Evolutionary conservation across 1,284 basidiomycete species (phyloP).

Genomic region (Puccinia coronata): DNA sequence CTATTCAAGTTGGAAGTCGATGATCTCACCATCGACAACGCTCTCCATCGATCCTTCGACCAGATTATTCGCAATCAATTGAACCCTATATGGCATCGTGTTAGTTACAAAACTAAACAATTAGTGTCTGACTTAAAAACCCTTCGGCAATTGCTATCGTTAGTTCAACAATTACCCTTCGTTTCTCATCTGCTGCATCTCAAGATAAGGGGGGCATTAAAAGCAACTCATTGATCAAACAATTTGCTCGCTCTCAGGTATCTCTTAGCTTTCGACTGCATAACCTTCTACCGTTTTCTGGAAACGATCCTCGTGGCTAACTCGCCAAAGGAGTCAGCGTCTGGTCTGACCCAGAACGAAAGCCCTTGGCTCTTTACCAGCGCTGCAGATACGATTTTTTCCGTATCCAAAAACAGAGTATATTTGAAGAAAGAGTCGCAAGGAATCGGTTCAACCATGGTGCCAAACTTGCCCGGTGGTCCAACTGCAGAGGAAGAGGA

Average conservation of each 20-base stretch:
- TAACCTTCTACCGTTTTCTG: conserved; percentile 87
- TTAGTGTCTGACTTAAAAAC: conserved; percentile 85
- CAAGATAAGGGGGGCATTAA: not conserved
- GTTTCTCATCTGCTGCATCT: not conserved
- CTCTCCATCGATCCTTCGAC: conserved; percentile 93
- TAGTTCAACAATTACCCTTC: not conserved
- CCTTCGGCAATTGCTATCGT: conserved; percentile 72
- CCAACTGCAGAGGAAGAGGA: conserved; percentile 51
- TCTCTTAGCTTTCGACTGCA: conserved; percentile 84
- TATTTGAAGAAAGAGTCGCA: conserved; percentile 61
- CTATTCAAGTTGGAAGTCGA: conserved; percentile 79
- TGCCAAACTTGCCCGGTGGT: not conserved
- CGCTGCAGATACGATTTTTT: conserved; percentile 83
- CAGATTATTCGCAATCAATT: conserved; percentile 82
- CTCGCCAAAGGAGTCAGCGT: conserved; percentile 57
- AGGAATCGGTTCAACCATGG: conserved; percentile 19
- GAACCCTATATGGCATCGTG: conserved; percentile 94
- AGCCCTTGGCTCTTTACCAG: conserved; percentile 85
- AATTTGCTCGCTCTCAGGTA: conserved; percentile 64
- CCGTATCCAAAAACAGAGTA: conserved; percentile 75
- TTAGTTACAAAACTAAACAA: conserved; percentile 85
- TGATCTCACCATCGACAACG: conserved; percentile 87
- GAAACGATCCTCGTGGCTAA: conserved; percentile 84
- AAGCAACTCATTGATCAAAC: not conserved
- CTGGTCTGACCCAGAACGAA: conserved; percentile 64